Evolutionary conservation across 2,329 filamentous ascomycete genomes (phyloP), one percentile per base, ranked within the genome.

Genomic region (Epichloe amarillans): DNA sequence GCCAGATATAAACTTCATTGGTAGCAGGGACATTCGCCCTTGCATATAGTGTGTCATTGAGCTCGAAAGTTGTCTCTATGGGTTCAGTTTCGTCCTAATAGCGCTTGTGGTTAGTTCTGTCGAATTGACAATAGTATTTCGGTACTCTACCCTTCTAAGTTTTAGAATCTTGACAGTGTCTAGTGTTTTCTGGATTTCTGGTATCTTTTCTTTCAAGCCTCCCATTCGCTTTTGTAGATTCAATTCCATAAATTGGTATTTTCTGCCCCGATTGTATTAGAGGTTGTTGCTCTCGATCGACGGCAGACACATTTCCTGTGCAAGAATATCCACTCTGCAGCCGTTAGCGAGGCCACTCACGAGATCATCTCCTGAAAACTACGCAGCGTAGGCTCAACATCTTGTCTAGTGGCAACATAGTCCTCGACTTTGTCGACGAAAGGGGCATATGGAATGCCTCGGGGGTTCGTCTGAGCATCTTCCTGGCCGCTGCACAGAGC

Each of bases 241-340:
- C 65, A 85, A 75, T 71, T 97, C 89, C 93, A 98, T 98, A 72
- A 97, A 98, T 68, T 97, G 93, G 73, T 98, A 98, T 77, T 98
- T 98, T 60, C 89, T 95, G 64, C 23, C 26, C 47, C 46, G 10
- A 19, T 19, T 21, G 11, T 51, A 51, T 57, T 53, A 56, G 14
- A 37, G 45, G 36, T 15, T 23, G 38, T 42, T 36, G n/a, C 21
- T 30, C 12, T 35, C 8, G n/a, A 30, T 30, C 17, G 46, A 19
- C 26, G 30, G 41, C 36, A 11, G 26, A 4, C 26, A 33, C 35
- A 17, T 35, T 39, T 23, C 17, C 15, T 3, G 19, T 6, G 23
- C 17, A 8, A 23, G n/a, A 23, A 11, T 14, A 11, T 26, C 3
- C 26, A 33, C 14, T 42, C 39, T 41, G 38, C 19, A 12, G 40